Conservation (phyloP, 257 asterid genomes). For the Oldenlandia corymbosa region DNA sequence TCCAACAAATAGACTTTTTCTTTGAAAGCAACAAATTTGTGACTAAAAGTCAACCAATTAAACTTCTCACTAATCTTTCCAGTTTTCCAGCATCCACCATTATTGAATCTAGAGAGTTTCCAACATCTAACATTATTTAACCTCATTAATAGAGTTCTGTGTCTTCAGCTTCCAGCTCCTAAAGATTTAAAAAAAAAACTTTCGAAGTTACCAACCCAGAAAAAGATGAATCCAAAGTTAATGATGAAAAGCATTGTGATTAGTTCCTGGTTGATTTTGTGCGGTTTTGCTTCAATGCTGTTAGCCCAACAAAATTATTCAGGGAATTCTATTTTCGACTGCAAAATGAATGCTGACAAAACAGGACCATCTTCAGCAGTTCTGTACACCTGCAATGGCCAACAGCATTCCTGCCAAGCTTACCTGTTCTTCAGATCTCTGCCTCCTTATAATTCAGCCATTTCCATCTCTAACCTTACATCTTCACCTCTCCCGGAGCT, state of each 20-base stretch:
- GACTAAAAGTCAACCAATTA: too few relatives aligned
- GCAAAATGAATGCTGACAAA: conserved; percentile 31
- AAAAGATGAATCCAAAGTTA: conserved; percentile 4
- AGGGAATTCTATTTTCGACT: conserved; percentile 26
- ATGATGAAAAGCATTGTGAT: conserved; percentile 20
- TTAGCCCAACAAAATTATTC: conserved; percentile 47
- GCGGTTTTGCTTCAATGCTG: conserved; percentile 18
- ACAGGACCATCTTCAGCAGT: conserved; percentile 36
- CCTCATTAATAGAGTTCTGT: too few relatives aligned
- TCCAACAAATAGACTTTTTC: too few relatives aligned
- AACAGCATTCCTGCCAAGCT: conserved; percentile 35
- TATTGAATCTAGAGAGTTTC: too few relatives aligned
- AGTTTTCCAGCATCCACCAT: too few relatives aligned
- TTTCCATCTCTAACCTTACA: conserved; percentile 48
- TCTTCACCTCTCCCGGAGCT: conserved; percentile 34
- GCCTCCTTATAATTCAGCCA: conserved; percentile 29
- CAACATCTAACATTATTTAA: too few relatives aligned
- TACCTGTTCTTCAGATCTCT: conserved; percentile 44
- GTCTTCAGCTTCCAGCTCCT: too few relatives aligned
- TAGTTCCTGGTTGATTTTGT: conserved; percentile 17
- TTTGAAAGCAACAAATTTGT: too few relatives aligned
- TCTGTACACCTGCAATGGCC: conserved; percentile 48
- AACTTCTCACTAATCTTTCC: too few relatives aligned
- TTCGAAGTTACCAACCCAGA: neutral
- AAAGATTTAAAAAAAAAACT: too few relatives aligned